Evolutionary conservation across 148 eudicot species (phyloP).

Genomic region (Vaccinium corymbosum): DNA sequence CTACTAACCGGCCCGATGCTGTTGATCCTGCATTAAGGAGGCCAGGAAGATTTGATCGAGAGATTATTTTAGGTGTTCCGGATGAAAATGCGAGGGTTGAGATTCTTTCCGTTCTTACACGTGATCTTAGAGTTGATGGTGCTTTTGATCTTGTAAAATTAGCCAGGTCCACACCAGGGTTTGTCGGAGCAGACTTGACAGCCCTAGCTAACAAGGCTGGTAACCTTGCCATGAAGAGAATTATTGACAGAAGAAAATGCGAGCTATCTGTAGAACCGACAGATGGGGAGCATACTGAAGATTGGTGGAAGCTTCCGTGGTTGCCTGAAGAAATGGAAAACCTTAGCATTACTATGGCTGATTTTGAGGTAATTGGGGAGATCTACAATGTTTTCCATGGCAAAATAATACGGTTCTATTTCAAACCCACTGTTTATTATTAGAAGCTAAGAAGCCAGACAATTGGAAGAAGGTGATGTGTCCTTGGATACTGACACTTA

Average conservation of each 20-base stretch:
- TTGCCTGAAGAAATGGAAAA: constrained; percentile 63
- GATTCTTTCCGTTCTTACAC: constrained; percentile 61
- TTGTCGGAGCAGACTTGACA: constrained; percentile 89
- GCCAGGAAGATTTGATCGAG: constrained; percentile 84
- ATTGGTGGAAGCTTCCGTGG: constrained; percentile 73
- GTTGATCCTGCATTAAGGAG: constrained; percentile 85
- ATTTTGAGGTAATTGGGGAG: constrained; percentile 63
- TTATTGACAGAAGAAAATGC: constrained; percentile 50
- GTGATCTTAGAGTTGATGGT: constrained; percentile 63
- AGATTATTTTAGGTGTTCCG: constrained; percentile 76
- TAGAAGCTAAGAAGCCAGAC: not conserved
- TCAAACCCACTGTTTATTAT: not conserved
- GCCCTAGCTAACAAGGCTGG: constrained; percentile 75
- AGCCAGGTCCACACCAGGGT: constrained; percentile 85
- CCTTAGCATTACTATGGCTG: constrained; percentile 60
- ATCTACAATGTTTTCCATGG: not conserved
- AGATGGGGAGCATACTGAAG: constrained; percentile 35
- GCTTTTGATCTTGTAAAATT: constrained; percentile 66
- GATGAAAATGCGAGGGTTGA: constrained; percentile 82
- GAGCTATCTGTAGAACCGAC: constrained; percentile 31
- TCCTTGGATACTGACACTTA: not conserved
- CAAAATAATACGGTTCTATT: not conserved
- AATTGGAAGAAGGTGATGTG: not conserved
- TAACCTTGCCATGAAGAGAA: constrained; percentile 80
- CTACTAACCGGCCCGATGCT: constrained; percentile 90